These are phyloP conservation scores for Sporisorium iseilematis-ciliati DNA, from an alignment of 1,284 basidiomycete genomes.

Conservation along the genomic window DNA sequence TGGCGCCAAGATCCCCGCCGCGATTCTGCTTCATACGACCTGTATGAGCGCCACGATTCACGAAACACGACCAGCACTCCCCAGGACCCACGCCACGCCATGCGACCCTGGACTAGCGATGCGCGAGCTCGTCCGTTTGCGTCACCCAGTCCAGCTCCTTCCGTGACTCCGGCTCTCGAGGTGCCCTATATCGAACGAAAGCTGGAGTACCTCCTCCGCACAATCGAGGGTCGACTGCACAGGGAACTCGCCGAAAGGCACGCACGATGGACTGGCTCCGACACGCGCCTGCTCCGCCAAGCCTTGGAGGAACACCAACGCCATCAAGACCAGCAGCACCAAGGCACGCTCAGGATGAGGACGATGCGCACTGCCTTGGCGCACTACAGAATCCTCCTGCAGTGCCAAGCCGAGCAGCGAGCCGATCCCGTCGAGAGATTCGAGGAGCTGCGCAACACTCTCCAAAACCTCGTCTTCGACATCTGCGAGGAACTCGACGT, in stretches of 20 bases:
- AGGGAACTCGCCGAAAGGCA: neutral
- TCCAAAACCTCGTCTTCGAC: slow-evolving; percentile 22
- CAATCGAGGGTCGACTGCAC: slow-evolving; percentile 3
- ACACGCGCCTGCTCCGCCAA: slow-evolving; percentile 3
- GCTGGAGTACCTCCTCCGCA: slow-evolving; percentile 19
- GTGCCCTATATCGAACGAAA: slow-evolving; percentile 2
- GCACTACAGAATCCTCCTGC: slow-evolving; percentile 4
- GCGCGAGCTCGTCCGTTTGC: neutral
- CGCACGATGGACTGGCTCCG: neutral
- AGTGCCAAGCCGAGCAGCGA: neutral
- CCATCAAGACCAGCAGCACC: neutral
- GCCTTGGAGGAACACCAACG: slow-evolving; percentile 7
- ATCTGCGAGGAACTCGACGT: slow-evolving; percentile 16
- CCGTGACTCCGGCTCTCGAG: neutral
- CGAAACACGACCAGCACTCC: neutral
- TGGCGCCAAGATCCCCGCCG: too few relatives aligned
- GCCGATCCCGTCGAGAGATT: neutral
- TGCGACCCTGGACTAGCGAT: neutral
- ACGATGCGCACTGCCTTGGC: slow-evolving; percentile 17
- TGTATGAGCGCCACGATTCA: too few relatives aligned
- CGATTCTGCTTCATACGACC: too few relatives aligned
- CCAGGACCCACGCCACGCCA: neutral
- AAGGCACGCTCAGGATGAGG: neutral
- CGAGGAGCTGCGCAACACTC: neutral
- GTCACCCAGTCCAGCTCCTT: neutral